Evolutionary conservation across 2,329 filamentous ascomycete species (phyloP).

Genomic region (Ramichloridium luteum): DNA sequence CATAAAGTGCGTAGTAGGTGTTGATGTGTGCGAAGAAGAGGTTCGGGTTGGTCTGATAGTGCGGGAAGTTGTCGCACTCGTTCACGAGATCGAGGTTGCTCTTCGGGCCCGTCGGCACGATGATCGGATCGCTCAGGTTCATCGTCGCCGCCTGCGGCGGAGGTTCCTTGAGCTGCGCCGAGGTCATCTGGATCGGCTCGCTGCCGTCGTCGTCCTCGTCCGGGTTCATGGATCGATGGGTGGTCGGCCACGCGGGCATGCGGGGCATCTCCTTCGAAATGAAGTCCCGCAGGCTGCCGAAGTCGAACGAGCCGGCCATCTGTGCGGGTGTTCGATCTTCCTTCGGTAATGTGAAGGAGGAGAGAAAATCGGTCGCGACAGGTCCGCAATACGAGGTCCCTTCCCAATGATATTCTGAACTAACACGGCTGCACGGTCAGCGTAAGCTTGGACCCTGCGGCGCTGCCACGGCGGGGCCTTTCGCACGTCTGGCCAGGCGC

Average conservation of each 20-base stretch:
- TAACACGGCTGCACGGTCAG: too few relatives aligned
- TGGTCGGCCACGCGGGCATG: slow-evolving; percentile 18
- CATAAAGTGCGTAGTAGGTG: slow-evolving; percentile 52
- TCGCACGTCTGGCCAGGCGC: too few relatives aligned
- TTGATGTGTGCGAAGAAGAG: slow-evolving; percentile 37
- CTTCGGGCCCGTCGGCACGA: slow-evolving; percentile 22
- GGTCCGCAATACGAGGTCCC: too few relatives aligned
- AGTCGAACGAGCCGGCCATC: slow-evolving; percentile 22
- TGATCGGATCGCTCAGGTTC: slow-evolving; percentile 18
- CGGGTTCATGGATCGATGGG: slow-evolving; percentile 10
- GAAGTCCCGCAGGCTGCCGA: slow-evolving; percentile 20
- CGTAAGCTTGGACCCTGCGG: too few relatives aligned
- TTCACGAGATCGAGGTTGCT: slow-evolving; percentile 44
- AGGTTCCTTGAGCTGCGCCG: slow-evolving; percentile 4
- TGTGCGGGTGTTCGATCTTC: too few relatives aligned
- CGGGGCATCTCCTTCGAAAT: slow-evolving; percentile 22
- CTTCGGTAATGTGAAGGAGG: too few relatives aligned
- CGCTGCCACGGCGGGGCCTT: too few relatives aligned
- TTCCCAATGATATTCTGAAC: too few relatives aligned
- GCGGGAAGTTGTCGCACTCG: slow-evolving; percentile 60
- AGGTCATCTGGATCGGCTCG: neutral
- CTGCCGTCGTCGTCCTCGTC: slow-evolving; percentile 12
- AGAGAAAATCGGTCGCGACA: too few relatives aligned
- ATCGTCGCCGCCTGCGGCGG: slow-evolving; percentile 11
- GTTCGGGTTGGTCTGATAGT: slow-evolving; percentile 49